Conservation (phyloP, 2,329 filamentous ascomycete genomes). For the Penicillium hesseltinei region DNA sequence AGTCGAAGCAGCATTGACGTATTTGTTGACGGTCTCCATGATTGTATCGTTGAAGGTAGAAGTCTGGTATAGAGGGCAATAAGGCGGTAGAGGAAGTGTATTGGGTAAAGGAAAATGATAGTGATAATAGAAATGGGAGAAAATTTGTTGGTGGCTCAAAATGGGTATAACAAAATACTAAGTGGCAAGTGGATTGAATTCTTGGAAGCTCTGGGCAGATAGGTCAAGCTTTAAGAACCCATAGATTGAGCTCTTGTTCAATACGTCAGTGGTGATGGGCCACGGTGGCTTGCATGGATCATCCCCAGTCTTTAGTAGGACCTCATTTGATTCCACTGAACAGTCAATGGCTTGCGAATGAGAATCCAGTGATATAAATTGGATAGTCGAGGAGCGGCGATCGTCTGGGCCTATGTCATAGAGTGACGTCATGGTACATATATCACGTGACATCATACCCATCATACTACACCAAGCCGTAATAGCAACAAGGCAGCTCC, state of each 20-base stretch:
- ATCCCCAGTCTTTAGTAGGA: background rate
- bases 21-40: conserved; percentile 64
- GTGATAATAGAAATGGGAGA: background rate
- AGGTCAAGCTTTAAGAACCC: conserved; percentile 10
- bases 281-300: conserved; percentile 1
- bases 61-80: background rate
- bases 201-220: conserved; percentile 1
- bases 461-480: background rate
- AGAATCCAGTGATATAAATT: background rate
- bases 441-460: conserved; percentile 3
- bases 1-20: conserved; percentile 51
- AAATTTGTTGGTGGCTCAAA: background rate
- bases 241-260: background rate
- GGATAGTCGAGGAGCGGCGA: background rate
- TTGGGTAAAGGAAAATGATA: background rate
- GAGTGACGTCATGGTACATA: background rate
- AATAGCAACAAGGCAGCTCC: background rate
- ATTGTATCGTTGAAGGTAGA: conserved; percentile 14
- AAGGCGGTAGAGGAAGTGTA: background rate
- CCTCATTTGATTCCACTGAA: background rate
- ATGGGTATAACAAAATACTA: background rate
- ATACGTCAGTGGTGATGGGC: conserved; percentile 8
- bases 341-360: conserved; percentile 1
- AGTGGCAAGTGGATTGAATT: background rate
- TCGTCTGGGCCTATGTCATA: conserved; percentile 11